These are phyloP conservation scores for Sporobolomyces roseus DNA, from an alignment of 768 basidiomycete genomes.

Conservation along the genomic window DNA sequence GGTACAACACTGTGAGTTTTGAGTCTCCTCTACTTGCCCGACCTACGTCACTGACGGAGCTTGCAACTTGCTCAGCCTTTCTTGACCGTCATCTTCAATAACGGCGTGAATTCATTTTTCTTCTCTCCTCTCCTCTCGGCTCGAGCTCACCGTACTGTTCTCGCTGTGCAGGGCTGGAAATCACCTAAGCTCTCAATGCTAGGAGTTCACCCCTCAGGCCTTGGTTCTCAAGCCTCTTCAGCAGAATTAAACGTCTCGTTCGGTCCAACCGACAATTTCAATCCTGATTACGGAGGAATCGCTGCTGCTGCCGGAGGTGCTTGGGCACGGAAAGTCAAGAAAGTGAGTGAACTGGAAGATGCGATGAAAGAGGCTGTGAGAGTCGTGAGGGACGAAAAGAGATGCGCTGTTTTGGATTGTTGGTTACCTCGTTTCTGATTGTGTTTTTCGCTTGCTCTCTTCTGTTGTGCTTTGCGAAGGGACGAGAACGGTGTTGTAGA, in stretches of 20 bases:
- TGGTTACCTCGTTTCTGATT: slow-evolving; percentile 53
- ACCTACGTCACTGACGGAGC: no score
- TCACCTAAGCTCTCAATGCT: slow-evolving; percentile 65
- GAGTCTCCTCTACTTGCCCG: background rate
- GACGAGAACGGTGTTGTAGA: background rate
- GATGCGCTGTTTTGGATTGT: slow-evolving; percentile 67
- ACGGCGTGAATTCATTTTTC: slow-evolving; percentile 63
- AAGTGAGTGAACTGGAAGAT: slow-evolving; percentile 48
- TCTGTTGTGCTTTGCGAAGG: no score
- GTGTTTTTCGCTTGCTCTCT: no score
- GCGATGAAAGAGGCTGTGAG: slow-evolving; percentile 56
- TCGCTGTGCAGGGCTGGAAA: slow-evolving; percentile 45
- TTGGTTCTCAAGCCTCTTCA: slow-evolving; percentile 55
- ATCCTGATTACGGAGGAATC: slow-evolving; percentile 60
- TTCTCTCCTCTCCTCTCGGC: background rate
- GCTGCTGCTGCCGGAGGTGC: slow-evolving; percentile 66
- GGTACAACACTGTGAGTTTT: slow-evolving; percentile 60
- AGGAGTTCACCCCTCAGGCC: slow-evolving; percentile 60
- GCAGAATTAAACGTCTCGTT: slow-evolving; percentile 62
- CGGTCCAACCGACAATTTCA: slow-evolving; percentile 53
- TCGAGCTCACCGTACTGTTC: background rate
- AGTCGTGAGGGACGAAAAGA: slow-evolving; percentile 60
- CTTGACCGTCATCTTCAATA: slow-evolving; percentile 66
- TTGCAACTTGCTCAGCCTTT: slow-evolving; percentile 56
- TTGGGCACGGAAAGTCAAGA: slow-evolving; percentile 55